phyloP scores from a whole-genome alignment of 768 basidiomycete species.

The Mycena galericulata region DNA sequence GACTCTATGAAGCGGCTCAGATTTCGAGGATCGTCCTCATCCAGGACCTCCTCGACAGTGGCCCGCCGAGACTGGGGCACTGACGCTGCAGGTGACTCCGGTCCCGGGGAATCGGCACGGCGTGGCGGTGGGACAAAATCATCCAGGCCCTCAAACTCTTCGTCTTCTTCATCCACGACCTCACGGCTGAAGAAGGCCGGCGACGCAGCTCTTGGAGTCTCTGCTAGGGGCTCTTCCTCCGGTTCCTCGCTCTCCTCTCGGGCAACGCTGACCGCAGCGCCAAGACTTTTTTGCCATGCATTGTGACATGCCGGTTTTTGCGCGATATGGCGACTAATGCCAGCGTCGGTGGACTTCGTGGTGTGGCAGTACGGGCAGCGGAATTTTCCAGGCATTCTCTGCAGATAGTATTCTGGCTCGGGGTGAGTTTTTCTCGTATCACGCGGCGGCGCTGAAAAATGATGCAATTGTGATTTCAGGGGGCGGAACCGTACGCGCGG shows the following conservation, averaged over 20 bases:
- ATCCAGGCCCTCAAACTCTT: not conserved
- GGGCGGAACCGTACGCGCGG: not conserved
- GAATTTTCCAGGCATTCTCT: not conserved
- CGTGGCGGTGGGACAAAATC: not conserved
- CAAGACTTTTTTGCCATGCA: constrained; percentile 12
- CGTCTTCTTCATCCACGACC: not conserved
- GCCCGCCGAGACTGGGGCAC: constrained; percentile 1
- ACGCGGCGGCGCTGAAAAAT: not conserved
- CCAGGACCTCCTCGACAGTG: constrained; percentile 7
- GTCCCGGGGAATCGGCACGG: not conserved
- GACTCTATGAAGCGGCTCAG: not conserved
- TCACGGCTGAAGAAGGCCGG: constrained; percentile 3
- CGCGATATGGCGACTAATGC: not conserved
- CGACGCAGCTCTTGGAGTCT: not conserved
- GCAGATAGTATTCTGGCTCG: not conserved
- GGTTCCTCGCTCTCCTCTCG: not conserved
- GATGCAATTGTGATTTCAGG: constrained; percentile 14
- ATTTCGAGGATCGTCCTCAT: constrained; percentile 10
- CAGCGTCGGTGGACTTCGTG: not conserved
- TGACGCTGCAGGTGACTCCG: not conserved
- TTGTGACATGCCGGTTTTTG: not conserved
- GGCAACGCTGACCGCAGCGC: not conserved
- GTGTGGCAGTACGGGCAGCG: constrained; percentile 15
- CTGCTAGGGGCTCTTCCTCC: not conserved
- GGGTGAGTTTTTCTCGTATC: not conserved